phyloP scores from a whole-genome alignment of 2,329 filamentous ascomycete species.

The Ophiostoma himal-ulmi region DNA sequence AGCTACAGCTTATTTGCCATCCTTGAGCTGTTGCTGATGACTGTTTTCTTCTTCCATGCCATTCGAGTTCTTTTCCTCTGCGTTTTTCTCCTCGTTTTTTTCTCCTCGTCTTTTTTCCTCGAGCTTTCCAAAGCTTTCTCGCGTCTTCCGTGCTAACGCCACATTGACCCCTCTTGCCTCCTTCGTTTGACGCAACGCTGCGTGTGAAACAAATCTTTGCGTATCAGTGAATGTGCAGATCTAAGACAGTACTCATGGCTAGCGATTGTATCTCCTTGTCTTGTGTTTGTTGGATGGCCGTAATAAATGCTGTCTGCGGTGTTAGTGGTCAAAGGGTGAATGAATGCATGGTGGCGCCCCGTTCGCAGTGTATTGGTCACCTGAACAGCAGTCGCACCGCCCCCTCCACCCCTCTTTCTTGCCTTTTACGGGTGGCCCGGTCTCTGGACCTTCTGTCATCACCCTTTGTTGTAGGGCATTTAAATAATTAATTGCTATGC shows the following conservation, averaged over 20 bases:
- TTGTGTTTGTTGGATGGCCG: no score
- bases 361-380: background rate
- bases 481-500: background rate
- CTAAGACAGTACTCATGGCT: no score
- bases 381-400: background rate
- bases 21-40: no score
- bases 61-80: no score
- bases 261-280: no score
- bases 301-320: background rate
- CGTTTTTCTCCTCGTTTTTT: background rate
- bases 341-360: background rate
- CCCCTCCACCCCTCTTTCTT: conserved; percentile 10
- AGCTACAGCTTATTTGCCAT: no score
- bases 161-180: background rate
- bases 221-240: no score
- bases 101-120: background rate
- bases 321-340: background rate
- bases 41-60: no score
- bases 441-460: background rate
- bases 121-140: no score
- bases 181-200: background rate
- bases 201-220: no score
- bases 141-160: background rate
- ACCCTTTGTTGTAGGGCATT: background rate
- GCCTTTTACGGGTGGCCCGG: background rate